phyloP scores from a whole-genome alignment of 352 stramenopile species.

The Globisporangium spinosum region DNA sequence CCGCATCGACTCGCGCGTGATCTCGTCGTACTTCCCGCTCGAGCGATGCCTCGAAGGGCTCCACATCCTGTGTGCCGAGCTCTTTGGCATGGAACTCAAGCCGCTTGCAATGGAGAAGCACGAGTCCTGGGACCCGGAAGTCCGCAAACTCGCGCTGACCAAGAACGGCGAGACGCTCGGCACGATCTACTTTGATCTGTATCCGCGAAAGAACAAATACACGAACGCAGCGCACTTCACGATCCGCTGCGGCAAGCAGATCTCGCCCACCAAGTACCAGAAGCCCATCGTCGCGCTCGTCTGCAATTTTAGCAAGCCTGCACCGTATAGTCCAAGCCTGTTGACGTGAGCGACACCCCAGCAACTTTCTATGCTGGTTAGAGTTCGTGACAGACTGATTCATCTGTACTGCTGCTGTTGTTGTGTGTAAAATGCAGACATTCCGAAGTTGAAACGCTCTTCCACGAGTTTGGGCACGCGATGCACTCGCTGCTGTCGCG shows the following conservation, averaged over 20 bases:
- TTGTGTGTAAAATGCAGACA: slow-evolving; percentile 41
- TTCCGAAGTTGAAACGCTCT: slow-evolving; percentile 95
- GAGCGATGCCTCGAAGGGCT: slow-evolving; percentile 90
- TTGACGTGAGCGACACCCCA: slow-evolving; percentile 37
- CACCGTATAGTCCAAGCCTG: slow-evolving; percentile 61
- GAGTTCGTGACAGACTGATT: no score
- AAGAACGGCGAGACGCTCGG: slow-evolving; percentile 64
- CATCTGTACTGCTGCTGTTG: neutral
- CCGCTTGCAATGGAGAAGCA: slow-evolving; percentile 65
- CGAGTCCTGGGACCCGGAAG: slow-evolving; percentile 89
- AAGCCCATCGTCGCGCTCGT: slow-evolving; percentile 93
- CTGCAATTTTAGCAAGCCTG: slow-evolving; percentile 86
- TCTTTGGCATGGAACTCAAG: slow-evolving; percentile 91
- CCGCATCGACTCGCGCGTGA: slow-evolving; percentile 74
- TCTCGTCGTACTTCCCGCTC: slow-evolving; percentile 89
- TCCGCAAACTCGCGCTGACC: slow-evolving; percentile 89
- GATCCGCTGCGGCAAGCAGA: slow-evolving; percentile 90
- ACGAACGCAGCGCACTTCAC: slow-evolving; percentile 93
- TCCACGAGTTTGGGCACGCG: slow-evolving; percentile 98
- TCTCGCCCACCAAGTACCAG: slow-evolving; percentile 77
- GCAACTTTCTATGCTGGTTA: no score
- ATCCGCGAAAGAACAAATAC: slow-evolving; percentile 87
- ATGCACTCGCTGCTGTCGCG: slow-evolving; percentile 95
- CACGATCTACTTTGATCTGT: slow-evolving; percentile 95
- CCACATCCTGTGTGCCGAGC: slow-evolving; percentile 74